Base-by-base conservation (phyloP, 257 asterid species). In the Petrea volubilis region DNA sequence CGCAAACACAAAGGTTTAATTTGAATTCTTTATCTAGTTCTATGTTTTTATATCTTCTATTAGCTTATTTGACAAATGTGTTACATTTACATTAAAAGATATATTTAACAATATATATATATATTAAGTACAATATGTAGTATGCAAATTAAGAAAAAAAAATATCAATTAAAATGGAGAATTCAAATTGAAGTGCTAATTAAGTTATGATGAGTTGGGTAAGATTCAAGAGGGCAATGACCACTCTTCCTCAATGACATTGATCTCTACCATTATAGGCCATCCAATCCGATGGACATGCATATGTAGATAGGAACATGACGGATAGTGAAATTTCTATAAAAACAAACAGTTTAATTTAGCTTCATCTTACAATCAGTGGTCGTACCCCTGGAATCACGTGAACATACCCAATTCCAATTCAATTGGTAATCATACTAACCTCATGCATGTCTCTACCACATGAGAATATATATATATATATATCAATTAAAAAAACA, bases 341-440 rank as follows among this genome's bases (percentile, higher is more conserved):
- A 18, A 71, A 55, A 50, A 71, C 51, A 46, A 64, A 25, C 70
- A 53, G 75, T 78, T 62, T 74, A 46, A 58, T 49, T 64, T 53
- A 7, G 7, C 7, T 40, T 29, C 34, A 72, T 58, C 40, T 56
- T 44, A 56, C 34, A 61, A 47, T 47, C 74, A 70, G 71, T 70
- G 44, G 74, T 46, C 74, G 80, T 77, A 72, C 77, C 63, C 31
- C 64, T 41, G 74, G 67, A 77, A 74, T 80, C 88, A 80, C 87
- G 89, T 82, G 86, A 81, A 56, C 58, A 46, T 21, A 71, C 9
- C 1, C 46, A 40, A 10, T 10, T 13, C 60, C 72, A 69, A 67
- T 71, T 27, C 29, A 41, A 28, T 44, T 20, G 67, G 82, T 84
- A 77, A 85, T 85, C 78, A 81, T 79, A 59, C 57, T n/a, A 49